Conservation (phyloP, 1,139 yeast species). For the Suhomyces panamericanus region DNA sequence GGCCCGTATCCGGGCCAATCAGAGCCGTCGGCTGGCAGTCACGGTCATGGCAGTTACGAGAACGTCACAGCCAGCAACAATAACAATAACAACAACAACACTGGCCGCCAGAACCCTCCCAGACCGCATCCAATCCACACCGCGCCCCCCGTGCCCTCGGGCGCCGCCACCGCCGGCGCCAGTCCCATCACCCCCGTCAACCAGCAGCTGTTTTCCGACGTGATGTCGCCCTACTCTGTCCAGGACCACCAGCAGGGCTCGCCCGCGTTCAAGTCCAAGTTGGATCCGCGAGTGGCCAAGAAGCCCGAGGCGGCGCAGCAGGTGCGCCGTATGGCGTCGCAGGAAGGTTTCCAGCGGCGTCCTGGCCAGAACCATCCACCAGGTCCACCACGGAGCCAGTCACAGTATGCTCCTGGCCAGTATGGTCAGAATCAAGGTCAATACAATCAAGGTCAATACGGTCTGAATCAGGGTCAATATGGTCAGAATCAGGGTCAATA, state of each 20-base stretch:
- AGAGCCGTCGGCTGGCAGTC: too few species aligned
- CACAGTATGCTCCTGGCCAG: neutral
- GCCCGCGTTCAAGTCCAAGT: neutral
- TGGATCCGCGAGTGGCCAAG: neutral
- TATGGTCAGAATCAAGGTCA: too few species aligned
- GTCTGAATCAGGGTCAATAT: too few species aligned
- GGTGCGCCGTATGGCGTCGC: constrained; percentile 3
- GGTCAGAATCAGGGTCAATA: too few species aligned
- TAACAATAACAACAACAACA: constrained; percentile 11
- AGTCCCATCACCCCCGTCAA: constrained; percentile 13
- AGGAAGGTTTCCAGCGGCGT: neutral
- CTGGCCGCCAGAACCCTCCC: neutral
- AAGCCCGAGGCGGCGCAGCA: neutral
- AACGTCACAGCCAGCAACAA: neutral
- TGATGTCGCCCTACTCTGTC: constrained; percentile 14
- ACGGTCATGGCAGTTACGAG: constrained; percentile 1
- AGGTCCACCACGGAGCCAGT: neutral
- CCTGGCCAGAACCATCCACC: neutral
- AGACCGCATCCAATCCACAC: neutral
- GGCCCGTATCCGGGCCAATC: constrained; percentile 11
- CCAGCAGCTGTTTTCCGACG: constrained; percentile 12
- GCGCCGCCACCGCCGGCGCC: neutral
- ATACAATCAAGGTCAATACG: too few species aligned
- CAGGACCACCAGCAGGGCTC: constrained; percentile 11
- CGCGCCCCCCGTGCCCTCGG: neutral